phyloP scores from a whole-genome alignment of 2,329 filamentous ascomycete genomes.

The Reticulascus tulasneorum region DNA sequence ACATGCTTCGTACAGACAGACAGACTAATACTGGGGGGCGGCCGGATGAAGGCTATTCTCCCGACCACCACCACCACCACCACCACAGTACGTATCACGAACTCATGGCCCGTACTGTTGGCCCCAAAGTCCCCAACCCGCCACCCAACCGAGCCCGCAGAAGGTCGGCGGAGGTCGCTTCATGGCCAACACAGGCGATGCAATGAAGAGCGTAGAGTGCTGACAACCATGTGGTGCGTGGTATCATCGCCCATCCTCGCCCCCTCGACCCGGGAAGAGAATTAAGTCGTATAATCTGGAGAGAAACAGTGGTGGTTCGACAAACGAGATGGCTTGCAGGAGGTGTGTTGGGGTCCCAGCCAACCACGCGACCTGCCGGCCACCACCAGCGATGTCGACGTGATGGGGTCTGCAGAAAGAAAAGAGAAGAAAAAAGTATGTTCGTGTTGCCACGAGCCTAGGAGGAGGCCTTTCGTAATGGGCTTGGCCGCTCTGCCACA shows the following conservation, averaged over 20 bases:
- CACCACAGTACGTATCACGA: constrained; percentile 1
- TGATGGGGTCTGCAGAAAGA: constrained; percentile 10
- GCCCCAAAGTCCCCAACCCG: constrained; percentile 1
- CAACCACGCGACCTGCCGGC: too few relatives aligned
- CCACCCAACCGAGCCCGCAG: constrained; percentile 3
- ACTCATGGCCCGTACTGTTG: constrained; percentile 7
- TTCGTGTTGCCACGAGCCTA: constrained; percentile 1
- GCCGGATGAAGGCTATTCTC: constrained; percentile 3
- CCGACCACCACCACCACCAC: constrained; percentile 4
- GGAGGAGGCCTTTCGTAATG: constrained; percentile 3
- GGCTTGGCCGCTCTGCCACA: too few relatives aligned
- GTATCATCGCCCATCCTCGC: too few relatives aligned
- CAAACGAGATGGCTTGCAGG: too few relatives aligned
- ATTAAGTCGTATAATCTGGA: too few relatives aligned
- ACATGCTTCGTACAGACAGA: constrained; percentile 4
- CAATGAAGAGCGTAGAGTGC: too few relatives aligned
- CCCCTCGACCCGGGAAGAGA: too few relatives aligned
- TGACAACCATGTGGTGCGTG: too few relatives aligned
- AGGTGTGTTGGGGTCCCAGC: too few relatives aligned
- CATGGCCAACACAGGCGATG: constrained; percentile 1
- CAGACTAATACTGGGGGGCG: not conserved
- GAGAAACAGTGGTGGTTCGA: too few relatives aligned
- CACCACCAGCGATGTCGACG: constrained; percentile 9
- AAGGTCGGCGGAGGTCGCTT: not conserved
- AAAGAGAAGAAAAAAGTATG: constrained; percentile 1